Base-by-base conservation (phyloP, 768 basidiomycete species). In the Lentinula edodes region DNA sequence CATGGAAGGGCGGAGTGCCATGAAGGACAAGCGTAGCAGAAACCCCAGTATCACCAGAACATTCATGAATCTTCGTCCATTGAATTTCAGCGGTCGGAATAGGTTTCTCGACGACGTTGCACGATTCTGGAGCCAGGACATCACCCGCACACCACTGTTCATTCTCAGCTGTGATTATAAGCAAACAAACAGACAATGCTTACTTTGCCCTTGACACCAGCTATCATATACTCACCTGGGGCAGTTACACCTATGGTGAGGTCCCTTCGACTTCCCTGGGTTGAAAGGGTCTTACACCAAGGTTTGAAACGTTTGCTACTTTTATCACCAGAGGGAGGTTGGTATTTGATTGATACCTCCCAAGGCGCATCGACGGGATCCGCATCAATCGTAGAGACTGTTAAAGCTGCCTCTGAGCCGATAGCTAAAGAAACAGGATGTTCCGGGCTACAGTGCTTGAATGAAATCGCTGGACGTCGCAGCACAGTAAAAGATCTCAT, bases 1-100 rank as follows among this genome's bases (percentile, higher is more conserved):
- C 84, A 53, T 82, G 80, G 83, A 97, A 98, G 6, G 95, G 95
- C 32, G 95, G 88, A 3, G 88, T 89, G 15, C 95, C 96, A 54
- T 88, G 90, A 53, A 98, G 80, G 61, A 95, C 83, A 54, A 97
- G 83, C 3, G 89, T 86, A 2, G 91, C 94, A 12, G 88, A 88
- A 52, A 96, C 91, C 7, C 96, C 95, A 16, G 91, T 94, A 67
- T 97, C 95, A 1, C 92, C 90, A 53, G 92, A 92, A 71, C 91
- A 95, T 77, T 95, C 93, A 63, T 94, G 91, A 62, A 95, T 90
- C 54, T 87, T 87, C 66, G 87, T 90, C 86, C 92, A 93, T 73
- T 89, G 84, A 62, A 96, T 91, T 67, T 95, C 88, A 23, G 93
- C 91, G 3, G 83, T 85, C 2, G 95, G 95, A 35, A 81, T 68